Base-by-base conservation (phyloP, 257 asterid species). In the Solanum chiquidenum region DNA sequence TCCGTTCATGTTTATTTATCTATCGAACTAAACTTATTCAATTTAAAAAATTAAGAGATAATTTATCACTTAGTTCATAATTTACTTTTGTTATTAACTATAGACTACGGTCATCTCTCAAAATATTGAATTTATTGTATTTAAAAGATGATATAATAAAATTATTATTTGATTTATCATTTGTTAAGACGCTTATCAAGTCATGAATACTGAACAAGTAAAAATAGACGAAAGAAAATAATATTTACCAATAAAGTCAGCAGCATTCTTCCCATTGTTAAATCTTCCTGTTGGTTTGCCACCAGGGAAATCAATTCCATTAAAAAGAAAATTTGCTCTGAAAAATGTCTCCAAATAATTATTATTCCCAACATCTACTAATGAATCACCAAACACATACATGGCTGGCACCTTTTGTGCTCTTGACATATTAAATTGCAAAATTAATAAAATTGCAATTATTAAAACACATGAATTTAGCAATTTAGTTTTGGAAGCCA, bases 221-320 rank as follows among this genome's bases (percentile, higher is more conserved):
- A 60, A 60, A 21, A 9, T 4, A 23, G 12, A 4, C 3, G 2
- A 2, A 1, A 23, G 14, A 7, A 12, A 31, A 34, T 16, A 14
- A 3, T 3, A 44, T 44, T 79, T 79, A 79, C 85, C 85, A 27
- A 79, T 0, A 44, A 44, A 79, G 49, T 79, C 85, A 44, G 85
- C 85, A 8, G 85, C 40, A 79, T 79, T 79, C 9, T 79, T 79
- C 85, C 85, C 85, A 44, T 79, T 79, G 8, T 25, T 79, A n/a
- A 79, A 79, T 79, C 85, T 79, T 79, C 85, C 85, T 2, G 85
- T 79, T 27, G 85, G 85, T 79, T 27, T 79, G 25, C 66, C 85
- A 44, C 85, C 66, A 79, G 85, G 66, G 7, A n/a, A 79, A 44
- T 79, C 85, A 27, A 79, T 46, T 16, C 85, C 85, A 79, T 79